Base-by-base conservation (phyloP, 1,284 basidiomycete genomes). In the Mrakiaceae sp. region DNA sequence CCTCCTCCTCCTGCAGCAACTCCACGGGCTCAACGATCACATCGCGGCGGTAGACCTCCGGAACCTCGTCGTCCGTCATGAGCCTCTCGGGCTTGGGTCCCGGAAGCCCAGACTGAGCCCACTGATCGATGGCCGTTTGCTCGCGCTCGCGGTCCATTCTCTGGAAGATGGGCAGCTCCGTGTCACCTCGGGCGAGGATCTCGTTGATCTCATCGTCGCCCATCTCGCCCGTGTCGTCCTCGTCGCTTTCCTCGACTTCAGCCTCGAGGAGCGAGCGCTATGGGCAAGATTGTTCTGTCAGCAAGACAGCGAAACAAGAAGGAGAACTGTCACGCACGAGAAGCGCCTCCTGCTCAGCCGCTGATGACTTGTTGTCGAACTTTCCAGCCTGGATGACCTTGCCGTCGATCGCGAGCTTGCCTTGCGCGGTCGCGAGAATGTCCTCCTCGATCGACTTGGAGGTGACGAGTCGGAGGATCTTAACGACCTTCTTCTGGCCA, bases 361-460 rank as follows among this genome's bases (percentile, higher is more conserved):
- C 89, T 1, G 93, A 96, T 16, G 94, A 96, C 77, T 97, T 95
- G 78, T 98, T 96, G 77, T 99, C 96, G 80, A 98, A 98, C 67
- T 93, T 91, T 82, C 95, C 95, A 62, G 95, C 95, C 79, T 97
- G 93, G 72, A 97, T 96, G 78, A 98, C 94, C 78, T 98, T 98
- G 79, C 96, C 94, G 76, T 99, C 96, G 74, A 99, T 96, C 73
- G 97, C 95, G 61, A 98, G 87, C 81, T 99, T 99, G 77, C 86
- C 90, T 69, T 92, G 86, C 3, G 96, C 96, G 69, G 93, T 85
- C 58, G 90, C 88, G 70, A 96, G 87, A 82, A 98, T 97, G 8
- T 93, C 90, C 78, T 98, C 95, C 77, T 98, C 96, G 14, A 98
- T 93, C 70, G 91, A 96, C 79, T 95, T 94, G 76, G 95, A 91